Base-by-base conservation (phyloP, 371 early-diverging fungal genomes). In the Rhizomucor miehei region DNA sequence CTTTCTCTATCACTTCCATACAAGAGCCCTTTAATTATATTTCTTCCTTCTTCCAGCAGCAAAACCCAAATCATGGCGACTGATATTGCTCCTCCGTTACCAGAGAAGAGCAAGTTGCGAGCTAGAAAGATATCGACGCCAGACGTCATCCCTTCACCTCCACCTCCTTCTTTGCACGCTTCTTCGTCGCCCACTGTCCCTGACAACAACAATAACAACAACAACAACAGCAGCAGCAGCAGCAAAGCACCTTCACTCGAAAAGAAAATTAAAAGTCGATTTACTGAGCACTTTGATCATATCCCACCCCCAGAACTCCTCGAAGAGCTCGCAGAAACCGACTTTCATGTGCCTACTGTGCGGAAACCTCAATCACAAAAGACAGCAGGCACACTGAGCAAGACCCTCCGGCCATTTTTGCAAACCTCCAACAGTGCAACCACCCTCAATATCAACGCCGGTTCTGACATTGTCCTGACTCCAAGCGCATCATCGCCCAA, bases 21-120 rank as follows among this genome's bases (percentile, higher is more conserved):
- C 3, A 3, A 29, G 8, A 3, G 29, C 29, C 3, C 8, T 29
- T 8, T 29, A 5, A 5, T 29, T 39, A 39, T 25, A 6, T 23
- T 37, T 4, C 39, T 34, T 52, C 34, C 46, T 36, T 46, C 52
- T 25, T 10, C 40, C 53, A n/a, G n/a, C n/a, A n/a, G n/a, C 16
- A 16, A 40, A 12, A 14, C 25, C 6, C 17, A 23, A 1, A 8
- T 24, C 20, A 57, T 51, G 37, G 44, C 44, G 2, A 29, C 29
- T 8, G 29, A 29, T 29, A 29, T 29, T 29, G 51, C 62, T 21
- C 64, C 64, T 17, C 64, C 64, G 11, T 29, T 54, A 19, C 64
- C 64, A 8, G 60, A 61, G 39, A 74, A 74, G 39, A 74, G 74
- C 52, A 62, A 59, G 38, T 47, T 74, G 17, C 59, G 74, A 20